Evolutionary conservation across 2,329 filamentous ascomycete genomes (phyloP).

Genomic region (Alternaria novae-zelandiae): DNA sequence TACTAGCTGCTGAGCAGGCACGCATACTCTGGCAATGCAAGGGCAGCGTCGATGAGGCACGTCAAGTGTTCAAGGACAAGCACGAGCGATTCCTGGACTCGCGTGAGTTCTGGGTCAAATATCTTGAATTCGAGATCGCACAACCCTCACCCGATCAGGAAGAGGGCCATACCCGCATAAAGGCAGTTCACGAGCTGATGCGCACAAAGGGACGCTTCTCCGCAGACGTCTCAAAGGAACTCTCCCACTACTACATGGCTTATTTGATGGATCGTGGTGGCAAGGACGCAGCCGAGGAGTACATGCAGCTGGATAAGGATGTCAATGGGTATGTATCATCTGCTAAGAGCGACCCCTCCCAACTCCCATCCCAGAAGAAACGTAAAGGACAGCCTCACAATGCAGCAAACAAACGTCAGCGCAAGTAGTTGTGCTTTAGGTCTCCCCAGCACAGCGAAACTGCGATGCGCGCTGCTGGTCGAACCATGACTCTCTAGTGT

Average conservation of each 20-base stretch:
- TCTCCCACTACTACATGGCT: conserved; percentile 78
- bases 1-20: conserved; percentile 88
- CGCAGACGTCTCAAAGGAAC: conserved; percentile 70
- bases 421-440: conserved; percentile 25
- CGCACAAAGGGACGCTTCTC: conserved; percentile 75
- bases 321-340: conserved; percentile 71
- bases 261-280: conserved; percentile 85
- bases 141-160: conserved; percentile 73
- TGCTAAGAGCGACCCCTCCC: conserved; percentile 35
- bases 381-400: conserved; percentile 42
- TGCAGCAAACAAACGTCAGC: conserved; percentile 41
- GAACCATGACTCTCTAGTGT: conserved; percentile 3
- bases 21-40: conserved; percentile 86
- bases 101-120: conserved; percentile 86
- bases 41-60: conserved; percentile 78
- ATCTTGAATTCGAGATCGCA: conserved; percentile 85
- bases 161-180: conserved; percentile 75
- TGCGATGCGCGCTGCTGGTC: conserved; percentile 1
- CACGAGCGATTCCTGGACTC: conserved; percentile 85
- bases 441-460: conserved; percentile 8
- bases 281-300: conserved; percentile 85
- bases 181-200: conserved; percentile 78
- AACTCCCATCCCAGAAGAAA: conserved; percentile 26
- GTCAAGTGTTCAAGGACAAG: conserved; percentile 82
- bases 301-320: conserved; percentile 80